A percentile compares a stretch with the other conserved stretches of the same genome.
Conservation (phyloP, 345 rosid genomes). For the Sisymbrium irio region DNA sequence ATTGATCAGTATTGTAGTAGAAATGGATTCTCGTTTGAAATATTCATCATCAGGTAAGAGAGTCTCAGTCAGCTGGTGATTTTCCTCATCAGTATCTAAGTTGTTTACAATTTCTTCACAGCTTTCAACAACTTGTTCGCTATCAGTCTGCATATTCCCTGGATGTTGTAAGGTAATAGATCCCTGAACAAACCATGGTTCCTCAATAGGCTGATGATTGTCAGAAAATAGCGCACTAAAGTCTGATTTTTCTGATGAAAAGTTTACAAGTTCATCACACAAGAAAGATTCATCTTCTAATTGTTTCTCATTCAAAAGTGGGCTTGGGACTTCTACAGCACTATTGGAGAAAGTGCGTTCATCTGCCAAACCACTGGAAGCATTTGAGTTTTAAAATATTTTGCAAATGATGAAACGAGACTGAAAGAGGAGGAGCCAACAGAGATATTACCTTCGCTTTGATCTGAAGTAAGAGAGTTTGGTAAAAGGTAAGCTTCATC, state of each 20-base stretch:
- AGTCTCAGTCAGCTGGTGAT: conserved; percentile 39
- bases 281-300: conserved; percentile 36
- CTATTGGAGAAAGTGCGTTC: conserved; percentile 26
- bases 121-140: conserved; percentile 29
- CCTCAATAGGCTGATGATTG: conserved; percentile 78
- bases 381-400: conserved; percentile 82
- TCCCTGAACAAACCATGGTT: conserved; percentile 74
- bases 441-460: conserved; percentile 58
- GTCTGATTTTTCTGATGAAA: conserved; percentile 30
- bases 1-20: conserved; percentile 69
- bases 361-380: conserved; percentile 97
- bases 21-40: conserved; percentile 48
- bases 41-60: conserved; percentile 48
- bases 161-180: conserved; percentile 29
- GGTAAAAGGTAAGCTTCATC: conserved; percentile 49
- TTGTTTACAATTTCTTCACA: conserved; percentile 31
- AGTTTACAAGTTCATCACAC: conserved; percentile 31
- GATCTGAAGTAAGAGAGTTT: conserved; percentile 34
- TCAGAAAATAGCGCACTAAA: conserved; percentile 38
- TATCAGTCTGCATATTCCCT: conserved; percentile 33
- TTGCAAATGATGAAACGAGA: conserved; percentile 32
- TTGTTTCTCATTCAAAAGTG: conserved; percentile 38
- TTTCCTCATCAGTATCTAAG: conserved; percentile 37
- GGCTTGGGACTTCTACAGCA: conserved; percentile 35
- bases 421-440: conserved; percentile 20